Conservation (phyloP, 257 asterid species). For the Ballota nigra region DNA sequence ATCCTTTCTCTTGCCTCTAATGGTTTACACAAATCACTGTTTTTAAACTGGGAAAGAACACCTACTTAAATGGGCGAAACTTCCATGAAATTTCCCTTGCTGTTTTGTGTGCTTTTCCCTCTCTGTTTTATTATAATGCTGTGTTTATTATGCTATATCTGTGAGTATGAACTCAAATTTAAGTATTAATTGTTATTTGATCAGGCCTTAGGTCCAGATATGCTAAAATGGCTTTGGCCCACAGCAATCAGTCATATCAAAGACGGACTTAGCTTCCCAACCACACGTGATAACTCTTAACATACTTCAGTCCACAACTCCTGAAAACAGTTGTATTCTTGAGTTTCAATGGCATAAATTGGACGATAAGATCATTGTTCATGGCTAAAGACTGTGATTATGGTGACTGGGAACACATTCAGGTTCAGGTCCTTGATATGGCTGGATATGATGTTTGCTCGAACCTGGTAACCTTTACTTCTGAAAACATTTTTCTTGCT, state of each 20-base stretch:
- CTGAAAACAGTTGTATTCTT: background rate
- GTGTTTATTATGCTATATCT: background rate
- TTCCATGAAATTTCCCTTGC: background rate
- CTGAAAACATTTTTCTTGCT: constrained; percentile 5
- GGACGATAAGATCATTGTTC: background rate
- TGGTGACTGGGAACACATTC: background rate
- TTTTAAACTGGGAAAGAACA: background rate
- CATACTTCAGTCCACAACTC: background rate
- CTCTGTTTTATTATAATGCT: background rate
- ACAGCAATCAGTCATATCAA: constrained; percentile 66
- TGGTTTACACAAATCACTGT: background rate
- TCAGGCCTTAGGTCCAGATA: constrained; percentile 82
- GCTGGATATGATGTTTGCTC: constrained; percentile 17
- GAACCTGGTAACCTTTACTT: background rate
- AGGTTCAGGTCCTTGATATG: background rate
- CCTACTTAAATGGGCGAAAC: background rate
- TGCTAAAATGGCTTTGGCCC: constrained; percentile 87
- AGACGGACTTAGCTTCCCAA: constrained; percentile 79
- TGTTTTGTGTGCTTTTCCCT: background rate
- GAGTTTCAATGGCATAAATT: background rate
- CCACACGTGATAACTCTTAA: constrained; percentile 47
- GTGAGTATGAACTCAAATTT: background rate
- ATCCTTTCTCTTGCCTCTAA: background rate
- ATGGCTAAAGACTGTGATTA: background rate
- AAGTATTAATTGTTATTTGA: background rate